phyloP scores from a whole-genome alignment of 208 protist species.

The Leishmania amazonensis region DNA sequence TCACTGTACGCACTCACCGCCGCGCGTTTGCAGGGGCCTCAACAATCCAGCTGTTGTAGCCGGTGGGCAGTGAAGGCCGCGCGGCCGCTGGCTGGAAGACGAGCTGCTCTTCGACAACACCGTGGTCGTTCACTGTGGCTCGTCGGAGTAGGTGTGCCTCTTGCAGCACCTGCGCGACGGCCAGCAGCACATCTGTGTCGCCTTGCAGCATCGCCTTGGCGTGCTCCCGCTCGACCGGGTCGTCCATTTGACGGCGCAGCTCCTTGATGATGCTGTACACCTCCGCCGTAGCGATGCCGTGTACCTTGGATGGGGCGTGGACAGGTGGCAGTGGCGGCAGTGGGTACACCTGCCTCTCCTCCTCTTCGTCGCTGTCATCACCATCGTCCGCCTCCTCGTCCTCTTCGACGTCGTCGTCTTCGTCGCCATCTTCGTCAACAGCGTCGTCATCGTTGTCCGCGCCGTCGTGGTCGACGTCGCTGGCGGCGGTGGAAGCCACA shows the following conservation, averaged over 20 bases:
- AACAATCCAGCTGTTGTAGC: conserved; percentile 66
- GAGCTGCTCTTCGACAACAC: conserved; percentile 45
- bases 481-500: conserved; percentile 7
- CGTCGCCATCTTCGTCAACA: conserved; percentile 10
- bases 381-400: conserved; percentile 33
- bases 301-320: conserved; percentile 42
- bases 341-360: conserved; percentile 31
- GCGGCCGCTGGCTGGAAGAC: conserved; percentile 54
- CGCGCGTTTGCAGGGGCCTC: conserved; percentile 17
- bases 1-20: conserved; percentile 1
- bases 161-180: conserved; percentile 71
- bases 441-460: conserved; percentile 12
- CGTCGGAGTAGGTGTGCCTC: conserved; percentile 62
- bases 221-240: conserved; percentile 49
- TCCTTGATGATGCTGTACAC: conserved; percentile 77
- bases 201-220: conserved; percentile 62
- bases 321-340: conserved; percentile 68
- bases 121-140: conserved; percentile 36
- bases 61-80: conserved; percentile 49
- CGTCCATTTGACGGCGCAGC: conserved; percentile 62
- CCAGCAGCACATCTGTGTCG: conserved; percentile 63
- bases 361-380: conserved; percentile 43
- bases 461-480: conserved; percentile 7
- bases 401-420: conserved; percentile 23
- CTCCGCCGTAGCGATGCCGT: conserved; percentile 55